These are phyloP conservation scores for Boletellus ananas DNA, from an alignment of 768 basidiomycete species.

Conservation along the genomic window DNA sequence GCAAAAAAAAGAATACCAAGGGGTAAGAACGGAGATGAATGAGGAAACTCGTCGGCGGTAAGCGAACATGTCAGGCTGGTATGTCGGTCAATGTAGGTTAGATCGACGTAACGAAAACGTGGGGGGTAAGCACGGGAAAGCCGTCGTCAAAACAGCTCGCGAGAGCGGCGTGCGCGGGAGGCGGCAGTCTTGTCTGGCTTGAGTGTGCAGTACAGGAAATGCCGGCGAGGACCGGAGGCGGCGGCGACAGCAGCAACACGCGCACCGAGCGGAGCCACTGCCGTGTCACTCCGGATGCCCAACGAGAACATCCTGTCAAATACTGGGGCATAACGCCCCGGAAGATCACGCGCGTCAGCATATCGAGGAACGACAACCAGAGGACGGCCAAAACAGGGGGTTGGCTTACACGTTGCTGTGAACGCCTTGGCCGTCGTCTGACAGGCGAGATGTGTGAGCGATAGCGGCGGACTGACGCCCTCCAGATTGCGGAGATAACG, in stretches of 20 bases:
- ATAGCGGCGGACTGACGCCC: constrained; percentile 83
- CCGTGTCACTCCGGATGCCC: constrained; percentile 70
- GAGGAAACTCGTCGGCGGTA: no score
- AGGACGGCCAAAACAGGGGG: no score
- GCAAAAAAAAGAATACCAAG: background rate
- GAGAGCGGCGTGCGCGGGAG: constrained; percentile 44
- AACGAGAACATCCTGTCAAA: constrained; percentile 90
- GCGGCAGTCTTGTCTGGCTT: constrained; percentile 49
- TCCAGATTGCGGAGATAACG: constrained; percentile 89
- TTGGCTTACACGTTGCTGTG: constrained; percentile 57
- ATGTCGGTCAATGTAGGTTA: no score
- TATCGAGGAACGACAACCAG: background rate
- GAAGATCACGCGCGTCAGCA: background rate
- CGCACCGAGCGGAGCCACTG: constrained; percentile 52
- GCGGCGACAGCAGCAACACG: constrained; percentile 65
- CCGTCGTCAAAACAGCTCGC: constrained; percentile 30
- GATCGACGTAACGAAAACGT: background rate
- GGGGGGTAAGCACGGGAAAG: background rate
- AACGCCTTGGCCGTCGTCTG: constrained; percentile 89
- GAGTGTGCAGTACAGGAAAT: constrained; percentile 80
- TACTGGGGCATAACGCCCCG: constrained; percentile 40
- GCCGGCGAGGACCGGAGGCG: constrained; percentile 70
- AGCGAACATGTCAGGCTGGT: no score
- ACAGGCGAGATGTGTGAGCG: constrained; percentile 82
- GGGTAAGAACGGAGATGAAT: background rate